These are phyloP conservation scores for Eragrostis tef DNA, from an alignment of 202 grass and related monocot species.

Conservation along the genomic window DNA sequence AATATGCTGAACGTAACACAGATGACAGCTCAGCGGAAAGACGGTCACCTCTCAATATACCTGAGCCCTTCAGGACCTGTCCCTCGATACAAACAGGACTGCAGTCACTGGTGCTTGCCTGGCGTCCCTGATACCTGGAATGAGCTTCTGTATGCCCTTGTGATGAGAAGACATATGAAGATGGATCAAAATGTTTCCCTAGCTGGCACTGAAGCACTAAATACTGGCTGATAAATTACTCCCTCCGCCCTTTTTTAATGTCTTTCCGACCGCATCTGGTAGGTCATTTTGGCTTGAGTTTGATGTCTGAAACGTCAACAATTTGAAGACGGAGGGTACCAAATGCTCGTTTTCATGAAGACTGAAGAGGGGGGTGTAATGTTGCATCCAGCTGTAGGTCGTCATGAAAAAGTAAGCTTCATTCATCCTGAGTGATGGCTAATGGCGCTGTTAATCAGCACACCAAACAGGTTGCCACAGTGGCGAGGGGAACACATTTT, in stretches of 20 bases:
- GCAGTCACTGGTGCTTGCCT: constrained; percentile 97
- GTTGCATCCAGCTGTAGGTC: too few relatives aligned
- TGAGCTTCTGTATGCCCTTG: constrained; percentile 71
- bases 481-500: constrained; percentile 12
- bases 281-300: too few relatives aligned
- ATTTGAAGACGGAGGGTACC: background rate
- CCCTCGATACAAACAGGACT: constrained; percentile 75
- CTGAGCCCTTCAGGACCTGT: constrained; percentile 57
- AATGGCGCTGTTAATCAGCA: background rate
- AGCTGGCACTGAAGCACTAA: constrained; percentile 23
- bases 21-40: constrained; percentile 82
- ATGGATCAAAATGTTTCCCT: constrained; percentile 25
- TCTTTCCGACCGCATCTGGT: too few relatives aligned
- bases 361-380: background rate
- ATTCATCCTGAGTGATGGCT: background rate
- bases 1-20: constrained; percentile 79
- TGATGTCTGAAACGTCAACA: too few relatives aligned
- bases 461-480: constrained; percentile 5
- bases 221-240: constrained; percentile 36
- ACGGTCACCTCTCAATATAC: constrained; percentile 77
- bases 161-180: constrained; percentile 52
- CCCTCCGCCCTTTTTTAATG: too few relatives aligned
- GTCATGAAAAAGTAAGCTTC: constrained; percentile 12
- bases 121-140: constrained; percentile 96
- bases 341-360: background rate